Evolutionary conservation across 163 green algal species (phyloP).

Genomic region (Scenedesmus sp.): DNA sequence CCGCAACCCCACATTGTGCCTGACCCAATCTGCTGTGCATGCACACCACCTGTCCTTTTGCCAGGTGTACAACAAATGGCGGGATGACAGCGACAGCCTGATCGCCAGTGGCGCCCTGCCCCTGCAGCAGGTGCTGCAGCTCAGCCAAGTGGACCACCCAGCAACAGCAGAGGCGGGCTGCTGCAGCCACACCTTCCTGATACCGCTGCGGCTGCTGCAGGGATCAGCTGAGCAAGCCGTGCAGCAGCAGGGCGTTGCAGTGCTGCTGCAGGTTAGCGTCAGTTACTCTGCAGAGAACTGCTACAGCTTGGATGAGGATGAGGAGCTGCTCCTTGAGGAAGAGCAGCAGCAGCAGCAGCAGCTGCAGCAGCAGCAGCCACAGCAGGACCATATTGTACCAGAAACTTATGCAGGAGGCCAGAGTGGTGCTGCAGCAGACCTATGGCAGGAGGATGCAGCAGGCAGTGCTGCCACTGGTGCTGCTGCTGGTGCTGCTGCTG

Average conservation of each 20-base stretch:
- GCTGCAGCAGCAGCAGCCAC: constrained; percentile 13
- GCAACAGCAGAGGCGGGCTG: neutral
- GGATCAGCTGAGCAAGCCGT: neutral
- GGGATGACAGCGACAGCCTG: constrained; percentile 49
- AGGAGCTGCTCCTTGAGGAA: neutral
- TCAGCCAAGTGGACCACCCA: constrained; percentile 32
- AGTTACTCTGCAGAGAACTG: constrained; percentile 41
- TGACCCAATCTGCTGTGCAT: neutral
- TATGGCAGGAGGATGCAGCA: neutral
- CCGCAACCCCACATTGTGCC: neutral
- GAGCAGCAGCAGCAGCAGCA: constrained; percentile 15
- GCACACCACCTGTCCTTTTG: neutral
- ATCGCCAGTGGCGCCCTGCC: constrained; percentile 12
- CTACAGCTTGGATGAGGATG: constrained; percentile 2
- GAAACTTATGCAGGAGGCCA: neutral
- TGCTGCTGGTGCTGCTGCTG: neutral
- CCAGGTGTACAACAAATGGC: constrained; percentile 55
- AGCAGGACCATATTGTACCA: neutral
- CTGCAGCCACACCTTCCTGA: neutral
- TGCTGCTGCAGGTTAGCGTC: constrained; percentile 37
- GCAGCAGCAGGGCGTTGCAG: neutral
- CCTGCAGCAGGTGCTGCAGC: constrained; percentile 12
- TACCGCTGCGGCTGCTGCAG: constrained; percentile 14
- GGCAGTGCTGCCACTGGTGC: neutral
- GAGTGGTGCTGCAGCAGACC: neutral